Percentiles rank a stretch among this genome's conserved stretches.
These are phyloP conservation scores for Fusarium protoensiforme DNA, from an alignment of 2,329 filamentous ascomycete species.

Conservation along the genomic window DNA sequence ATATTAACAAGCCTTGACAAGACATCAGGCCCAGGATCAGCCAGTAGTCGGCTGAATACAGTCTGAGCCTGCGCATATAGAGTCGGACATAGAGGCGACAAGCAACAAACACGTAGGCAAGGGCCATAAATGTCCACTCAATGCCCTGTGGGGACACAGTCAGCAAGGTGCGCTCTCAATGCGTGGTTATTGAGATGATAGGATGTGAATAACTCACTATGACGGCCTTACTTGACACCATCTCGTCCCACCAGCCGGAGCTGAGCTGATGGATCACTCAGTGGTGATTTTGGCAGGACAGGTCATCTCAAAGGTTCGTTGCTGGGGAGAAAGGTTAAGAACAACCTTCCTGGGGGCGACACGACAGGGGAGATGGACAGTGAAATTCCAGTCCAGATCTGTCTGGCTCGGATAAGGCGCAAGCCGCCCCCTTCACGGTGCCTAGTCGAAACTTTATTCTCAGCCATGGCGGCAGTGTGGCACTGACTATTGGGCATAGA, in stretches of 20 bases:
- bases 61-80: background rate
- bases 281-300: background rate
- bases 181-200: background rate
- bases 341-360: background rate
- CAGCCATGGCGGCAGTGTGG: background rate
- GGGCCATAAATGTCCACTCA: slow-evolving; percentile 1
- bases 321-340: background rate
- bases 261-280: background rate
- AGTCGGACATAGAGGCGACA: background rate
- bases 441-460: background rate
- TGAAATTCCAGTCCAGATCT: background rate
- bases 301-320: background rate
- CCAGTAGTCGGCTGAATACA: background rate
- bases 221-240: background rate
- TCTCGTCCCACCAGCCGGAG: background rate
- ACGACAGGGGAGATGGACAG: background rate
- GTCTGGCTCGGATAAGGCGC: background rate
- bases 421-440: background rate
- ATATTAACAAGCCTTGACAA: background rate
- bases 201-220: background rate
- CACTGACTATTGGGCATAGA: background rate
- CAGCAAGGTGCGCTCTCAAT: background rate
- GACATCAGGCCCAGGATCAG: background rate
- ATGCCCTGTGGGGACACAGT: background rate
- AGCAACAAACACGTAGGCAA: background rate